A percentile compares a stretch with the other conserved stretches of the same genome.
phyloP scores from a whole-genome alignment of 2,329 filamentous ascomycete genomes.

The Kalaharituber pfeilii region DNA sequence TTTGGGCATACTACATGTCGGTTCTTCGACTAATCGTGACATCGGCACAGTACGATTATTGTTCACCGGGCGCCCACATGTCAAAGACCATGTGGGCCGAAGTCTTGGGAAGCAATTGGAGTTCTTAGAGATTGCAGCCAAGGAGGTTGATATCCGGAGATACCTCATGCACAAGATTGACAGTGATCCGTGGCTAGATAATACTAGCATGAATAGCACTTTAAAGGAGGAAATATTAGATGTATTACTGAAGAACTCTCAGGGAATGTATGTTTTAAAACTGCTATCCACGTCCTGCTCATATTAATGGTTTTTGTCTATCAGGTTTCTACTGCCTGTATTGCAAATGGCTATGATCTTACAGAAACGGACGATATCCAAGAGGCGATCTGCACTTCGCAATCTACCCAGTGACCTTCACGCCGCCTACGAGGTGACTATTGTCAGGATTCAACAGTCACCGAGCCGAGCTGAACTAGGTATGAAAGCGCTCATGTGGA shows the following conservation, averaged over 20 bases:
- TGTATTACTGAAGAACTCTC: background rate
- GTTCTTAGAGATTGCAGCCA: background rate
- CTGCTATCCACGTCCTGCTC: too few relatives aligned
- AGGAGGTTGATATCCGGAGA: background rate
- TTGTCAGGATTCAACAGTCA: background rate
- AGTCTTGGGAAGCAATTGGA: background rate
- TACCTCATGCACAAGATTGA: background rate
- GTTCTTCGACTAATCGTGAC: too few relatives aligned
- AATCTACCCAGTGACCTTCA: background rate
- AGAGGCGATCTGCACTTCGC: background rate
- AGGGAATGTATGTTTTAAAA: too few relatives aligned
- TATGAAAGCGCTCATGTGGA: too few relatives aligned
- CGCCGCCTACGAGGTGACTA: background rate
- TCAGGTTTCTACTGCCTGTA: background rate
- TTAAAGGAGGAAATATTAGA: constrained; percentile 1
- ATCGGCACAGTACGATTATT: background rate
- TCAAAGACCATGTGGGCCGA: background rate
- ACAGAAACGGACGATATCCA: background rate
- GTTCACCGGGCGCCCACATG: constrained; percentile 1
- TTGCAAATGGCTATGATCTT: background rate
- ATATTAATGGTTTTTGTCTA: background rate
- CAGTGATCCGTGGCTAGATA: background rate
- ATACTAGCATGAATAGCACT: constrained; percentile 1
- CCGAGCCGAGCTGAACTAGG: too few relatives aligned
- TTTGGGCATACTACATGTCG: background rate